phyloP scores from a whole-genome alignment of 164 flowering plant species.

The Kalanchoe fedtschenkoi region DNA sequence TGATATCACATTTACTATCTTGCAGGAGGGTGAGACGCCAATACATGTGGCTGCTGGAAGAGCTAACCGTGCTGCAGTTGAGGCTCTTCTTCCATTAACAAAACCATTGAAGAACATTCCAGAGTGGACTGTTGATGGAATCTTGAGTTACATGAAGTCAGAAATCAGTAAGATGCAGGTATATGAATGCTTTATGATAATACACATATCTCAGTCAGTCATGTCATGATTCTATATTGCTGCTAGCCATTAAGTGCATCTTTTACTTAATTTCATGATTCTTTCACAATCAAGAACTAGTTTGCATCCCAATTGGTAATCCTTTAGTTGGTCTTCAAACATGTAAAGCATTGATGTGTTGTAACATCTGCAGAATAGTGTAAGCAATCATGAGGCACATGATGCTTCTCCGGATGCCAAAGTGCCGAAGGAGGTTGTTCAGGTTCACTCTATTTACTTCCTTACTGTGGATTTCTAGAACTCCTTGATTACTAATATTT shows the following conservation, averaged over 20 bases:
- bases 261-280: neutral
- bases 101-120: slow-evolving; percentile 31
- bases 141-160: slow-evolving; percentile 57
- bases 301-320: neutral
- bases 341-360: neutral
- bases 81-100: slow-evolving; percentile 66
- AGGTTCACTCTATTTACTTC: neutral
- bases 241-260: neutral
- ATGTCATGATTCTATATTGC: neutral
- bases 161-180: slow-evolving; percentile 44
- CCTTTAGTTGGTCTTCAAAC: neutral
- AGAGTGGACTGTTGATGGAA: slow-evolving; percentile 79
- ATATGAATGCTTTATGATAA: slow-evolving; percentile 3
- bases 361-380: neutral
- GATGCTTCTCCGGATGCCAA: neutral
- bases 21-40: slow-evolving; percentile 81
- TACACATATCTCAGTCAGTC: neutral
- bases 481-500: neutral
- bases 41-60: slow-evolving; percentile 80
- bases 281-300: neutral
- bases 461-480: neutral
- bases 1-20: slow-evolving; percentile 5
- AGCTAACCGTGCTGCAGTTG: slow-evolving; percentile 58
- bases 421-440: neutral
- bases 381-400: neutral